phyloP scores from a whole-genome alignment of 2,329 filamentous ascomycete genomes.

The Trichoderma pleuroti region DNA sequence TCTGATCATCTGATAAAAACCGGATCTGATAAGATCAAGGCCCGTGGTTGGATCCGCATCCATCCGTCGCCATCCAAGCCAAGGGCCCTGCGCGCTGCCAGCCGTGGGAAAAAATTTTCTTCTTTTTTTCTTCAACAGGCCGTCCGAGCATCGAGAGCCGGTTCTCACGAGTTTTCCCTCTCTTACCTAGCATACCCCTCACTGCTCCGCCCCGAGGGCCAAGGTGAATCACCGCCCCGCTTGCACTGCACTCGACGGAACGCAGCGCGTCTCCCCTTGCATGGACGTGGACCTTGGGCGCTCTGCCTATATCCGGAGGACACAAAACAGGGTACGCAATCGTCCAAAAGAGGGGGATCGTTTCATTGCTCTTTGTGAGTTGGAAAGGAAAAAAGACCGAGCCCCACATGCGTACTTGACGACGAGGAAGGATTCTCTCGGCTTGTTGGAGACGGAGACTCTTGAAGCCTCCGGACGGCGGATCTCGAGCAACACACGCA shows the following conservation, averaged over 20 bases:
- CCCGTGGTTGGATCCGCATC: slow-evolving; percentile 9
- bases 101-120: background rate
- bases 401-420: background rate
- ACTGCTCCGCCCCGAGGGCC: background rate
- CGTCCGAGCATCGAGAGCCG: background rate
- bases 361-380: background rate
- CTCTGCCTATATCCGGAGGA: background rate
- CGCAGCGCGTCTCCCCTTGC: slow-evolving; percentile 1
- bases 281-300: background rate
- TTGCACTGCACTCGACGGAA: background rate
- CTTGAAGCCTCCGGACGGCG: background rate
- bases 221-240: slow-evolving; percentile 7
- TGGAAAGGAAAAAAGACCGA: background rate
- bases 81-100: background rate
- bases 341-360: background rate
- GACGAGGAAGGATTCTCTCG: background rate
- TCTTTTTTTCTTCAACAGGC: background rate
- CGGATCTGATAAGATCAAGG: slow-evolving; percentile 41
- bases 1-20: slow-evolving; percentile 56
- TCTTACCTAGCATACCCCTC: background rate
- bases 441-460: background rate
- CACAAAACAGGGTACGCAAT: background rate
- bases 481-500: background rate
- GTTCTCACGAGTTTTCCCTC: background rate
- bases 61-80: slow-evolving; percentile 10